Conservation (phyloP, 2,329 filamentous ascomycete genomes). For the Apiospora marii region DNA sequence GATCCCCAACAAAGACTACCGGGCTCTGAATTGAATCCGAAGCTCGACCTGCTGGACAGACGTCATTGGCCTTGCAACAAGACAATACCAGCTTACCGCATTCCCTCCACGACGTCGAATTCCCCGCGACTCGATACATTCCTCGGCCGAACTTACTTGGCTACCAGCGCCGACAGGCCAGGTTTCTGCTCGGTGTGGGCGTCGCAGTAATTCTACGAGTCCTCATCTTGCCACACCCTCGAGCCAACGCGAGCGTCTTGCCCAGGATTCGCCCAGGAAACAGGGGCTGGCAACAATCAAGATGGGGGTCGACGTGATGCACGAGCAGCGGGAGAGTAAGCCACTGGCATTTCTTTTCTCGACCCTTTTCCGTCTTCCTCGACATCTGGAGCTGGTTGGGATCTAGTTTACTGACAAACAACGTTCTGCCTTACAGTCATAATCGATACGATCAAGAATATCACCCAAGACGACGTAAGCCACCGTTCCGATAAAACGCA, state of each 20-base stretch:
- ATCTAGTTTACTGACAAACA: constrained; percentile 8
- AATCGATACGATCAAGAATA: constrained; percentile 75
- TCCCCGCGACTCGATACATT: neutral
- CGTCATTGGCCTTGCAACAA: constrained; percentile 15
- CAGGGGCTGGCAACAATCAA: constrained; percentile 48
- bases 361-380: neutral
- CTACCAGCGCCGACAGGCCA: neutral
- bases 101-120: neutral
- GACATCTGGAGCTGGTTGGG: neutral
- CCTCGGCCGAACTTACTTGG: neutral
- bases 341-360: constrained; percentile 19
- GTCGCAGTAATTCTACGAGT: neutral
- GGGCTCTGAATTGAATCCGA: constrained; percentile 5
- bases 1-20: neutral
- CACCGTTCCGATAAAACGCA: constrained; percentile 12
- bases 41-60: constrained; percentile 22
- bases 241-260: neutral
- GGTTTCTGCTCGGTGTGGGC: neutral
- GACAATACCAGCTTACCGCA: constrained; percentile 9
- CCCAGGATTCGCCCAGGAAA: constrained; percentile 14
- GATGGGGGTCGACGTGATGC: constrained; percentile 86
- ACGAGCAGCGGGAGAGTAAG: constrained; percentile 81
- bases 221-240: neutral
- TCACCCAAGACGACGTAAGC: constrained; percentile 82
- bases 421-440: constrained; percentile 61